These are phyloP conservation scores for Acorus calamus DNA, from an alignment of 106 monocot species.

Conservation along the genomic window DNA sequence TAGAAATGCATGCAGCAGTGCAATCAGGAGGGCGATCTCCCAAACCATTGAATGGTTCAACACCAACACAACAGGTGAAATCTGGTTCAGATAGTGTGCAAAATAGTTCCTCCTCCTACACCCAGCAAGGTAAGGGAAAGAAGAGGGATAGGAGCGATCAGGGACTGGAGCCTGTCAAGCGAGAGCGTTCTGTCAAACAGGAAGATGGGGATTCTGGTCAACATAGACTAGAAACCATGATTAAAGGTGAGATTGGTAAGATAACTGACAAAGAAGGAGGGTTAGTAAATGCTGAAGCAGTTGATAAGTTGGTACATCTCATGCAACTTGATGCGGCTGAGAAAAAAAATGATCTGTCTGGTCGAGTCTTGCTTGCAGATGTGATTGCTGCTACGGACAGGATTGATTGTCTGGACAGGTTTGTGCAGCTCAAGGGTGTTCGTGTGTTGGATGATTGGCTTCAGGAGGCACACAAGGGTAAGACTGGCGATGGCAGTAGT, in stretches of 20 bases:
- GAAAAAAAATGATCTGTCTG: slow-evolving; percentile 67
- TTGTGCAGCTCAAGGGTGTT: slow-evolving; percentile 70
- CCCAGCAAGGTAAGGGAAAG: slow-evolving; percentile 55
- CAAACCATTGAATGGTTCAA: slow-evolving; percentile 55
- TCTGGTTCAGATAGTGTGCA: slow-evolving; percentile 64
- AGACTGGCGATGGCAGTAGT: slow-evolving; percentile 59
- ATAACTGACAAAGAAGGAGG: slow-evolving; percentile 72
- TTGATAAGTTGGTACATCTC: slow-evolving; percentile 71
- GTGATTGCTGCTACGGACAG: slow-evolving; percentile 88
- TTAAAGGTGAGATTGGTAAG: slow-evolving; percentile 66
- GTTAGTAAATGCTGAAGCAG: slow-evolving; percentile 47
- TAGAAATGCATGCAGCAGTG: slow-evolving; percentile 96
- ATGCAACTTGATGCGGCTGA: slow-evolving; percentile 74
- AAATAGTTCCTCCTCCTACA: slow-evolving; percentile 36
- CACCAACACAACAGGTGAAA: slow-evolving; percentile 70
- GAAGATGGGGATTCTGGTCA: slow-evolving; percentile 55
- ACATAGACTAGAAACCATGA: slow-evolving; percentile 33
- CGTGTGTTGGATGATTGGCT: slow-evolving; percentile 75
- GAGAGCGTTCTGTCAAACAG: slow-evolving; percentile 37
- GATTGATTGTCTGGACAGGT: slow-evolving; percentile 62
- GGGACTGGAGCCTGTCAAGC: slow-evolving; percentile 43
- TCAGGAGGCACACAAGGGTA: slow-evolving; percentile 81
- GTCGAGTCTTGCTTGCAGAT: slow-evolving; percentile 65
- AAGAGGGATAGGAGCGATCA: slow-evolving; percentile 73
- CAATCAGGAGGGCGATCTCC: slow-evolving; percentile 91